Conservation (phyloP, 1,284 basidiomycete species). For the Cystodermella granulosa region DNA sequence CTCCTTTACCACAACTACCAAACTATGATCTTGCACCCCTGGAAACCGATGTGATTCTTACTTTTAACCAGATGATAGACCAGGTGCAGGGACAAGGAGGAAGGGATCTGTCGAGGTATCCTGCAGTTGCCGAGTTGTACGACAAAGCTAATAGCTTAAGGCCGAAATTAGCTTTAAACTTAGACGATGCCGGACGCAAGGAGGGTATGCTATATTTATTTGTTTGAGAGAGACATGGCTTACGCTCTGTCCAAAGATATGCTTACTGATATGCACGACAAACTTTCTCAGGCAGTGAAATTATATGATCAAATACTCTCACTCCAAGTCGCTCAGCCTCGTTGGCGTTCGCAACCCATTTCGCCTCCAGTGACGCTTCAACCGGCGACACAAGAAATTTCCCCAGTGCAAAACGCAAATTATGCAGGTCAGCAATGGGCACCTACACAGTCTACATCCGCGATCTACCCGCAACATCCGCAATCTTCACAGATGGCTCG, state of each 20-base stretch:
- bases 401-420: too few relatives aligned
- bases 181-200: conserved; percentile 85
- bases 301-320: conserved; percentile 85
- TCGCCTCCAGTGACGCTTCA: too few relatives aligned
- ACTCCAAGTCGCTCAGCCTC: conserved; percentile 70
- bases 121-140: conserved; percentile 77
- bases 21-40: conserved; percentile 74
- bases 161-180: conserved; percentile 77
- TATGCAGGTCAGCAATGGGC: too few relatives aligned
- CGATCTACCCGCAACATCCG: too few relatives aligned
- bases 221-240: neutral
- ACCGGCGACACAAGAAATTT: too few relatives aligned
- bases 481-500: too few relatives aligned
- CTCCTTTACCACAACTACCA: conserved; percentile 52
- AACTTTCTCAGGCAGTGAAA: conserved; percentile 85
- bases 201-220: conserved; percentile 57
- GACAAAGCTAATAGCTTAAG: conserved; percentile 78
- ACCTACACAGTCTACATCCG: too few relatives aligned
- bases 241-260: conserved; percentile 54
- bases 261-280: conserved; percentile 88
- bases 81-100: conserved; percentile 77
- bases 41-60: conserved; percentile 80
- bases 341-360: too few relatives aligned
- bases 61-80: conserved; percentile 85
- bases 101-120: conserved; percentile 71